phyloP scores from a whole-genome alignment of 345 rosid genomes.

The Laguncularia racemosa region DNA sequence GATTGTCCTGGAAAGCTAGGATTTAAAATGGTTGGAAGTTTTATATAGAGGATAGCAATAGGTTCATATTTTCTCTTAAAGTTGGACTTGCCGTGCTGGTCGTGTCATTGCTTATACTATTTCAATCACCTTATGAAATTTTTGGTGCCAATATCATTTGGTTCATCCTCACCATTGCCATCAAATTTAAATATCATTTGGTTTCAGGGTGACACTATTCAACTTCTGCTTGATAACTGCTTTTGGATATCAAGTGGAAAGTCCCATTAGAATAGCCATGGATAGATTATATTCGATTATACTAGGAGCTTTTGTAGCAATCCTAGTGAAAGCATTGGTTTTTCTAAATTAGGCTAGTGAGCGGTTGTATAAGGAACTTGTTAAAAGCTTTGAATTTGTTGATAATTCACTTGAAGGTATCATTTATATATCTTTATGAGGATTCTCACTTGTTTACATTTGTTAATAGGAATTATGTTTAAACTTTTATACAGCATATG shows the following conservation, averaged over 20 bases:
- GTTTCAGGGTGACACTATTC: constrained; percentile 53
- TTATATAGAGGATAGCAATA: constrained; percentile 40
- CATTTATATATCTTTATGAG: background rate
- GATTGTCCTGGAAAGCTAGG: constrained; percentile 27
- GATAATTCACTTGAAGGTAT: constrained; percentile 65
- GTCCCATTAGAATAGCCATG: constrained; percentile 51
- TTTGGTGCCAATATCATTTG: constrained; percentile 59
- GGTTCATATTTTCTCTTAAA: constrained; percentile 51
- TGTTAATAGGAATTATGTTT: too few relatives aligned
- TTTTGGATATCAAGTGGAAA: constrained; percentile 56
- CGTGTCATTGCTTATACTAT: constrained; percentile 52
- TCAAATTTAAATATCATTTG: constrained; percentile 59
- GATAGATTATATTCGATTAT: constrained; percentile 56
- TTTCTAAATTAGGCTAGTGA: constrained; percentile 61
- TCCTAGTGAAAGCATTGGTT: constrained; percentile 52
- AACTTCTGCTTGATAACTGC: constrained; percentile 59
- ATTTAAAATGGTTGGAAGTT: constrained; percentile 40
- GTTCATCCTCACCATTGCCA: constrained; percentile 69
- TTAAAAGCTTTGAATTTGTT: constrained; percentile 32
- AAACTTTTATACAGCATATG: too few relatives aligned
- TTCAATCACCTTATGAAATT: constrained; percentile 46
- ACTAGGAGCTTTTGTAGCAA: constrained; percentile 57
- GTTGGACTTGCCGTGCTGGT: constrained; percentile 59
- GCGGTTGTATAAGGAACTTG: constrained; percentile 47
- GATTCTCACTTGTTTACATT: background rate